phyloP scores from a whole-genome alignment of 2,329 filamentous ascomycete genomes.

The Cryoendolithus antarcticus region DNA sequence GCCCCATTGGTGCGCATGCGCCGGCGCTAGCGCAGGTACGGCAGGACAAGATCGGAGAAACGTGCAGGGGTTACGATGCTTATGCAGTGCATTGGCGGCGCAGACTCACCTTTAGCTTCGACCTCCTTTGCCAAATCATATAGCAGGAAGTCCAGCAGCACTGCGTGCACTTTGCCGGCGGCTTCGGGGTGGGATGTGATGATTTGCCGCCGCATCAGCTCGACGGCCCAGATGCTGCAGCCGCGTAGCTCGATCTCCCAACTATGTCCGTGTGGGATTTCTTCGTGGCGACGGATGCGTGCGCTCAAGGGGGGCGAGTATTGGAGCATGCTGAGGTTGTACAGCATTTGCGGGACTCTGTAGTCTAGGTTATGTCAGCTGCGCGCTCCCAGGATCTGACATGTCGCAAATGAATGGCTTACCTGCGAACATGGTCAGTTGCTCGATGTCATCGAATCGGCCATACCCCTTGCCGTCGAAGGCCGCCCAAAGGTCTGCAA shows the following conservation, averaged over 20 bases:
- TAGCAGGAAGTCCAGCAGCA: slow-evolving; percentile 92
- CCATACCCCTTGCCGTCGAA: slow-evolving; percentile 75
- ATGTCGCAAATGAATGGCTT: slow-evolving; percentile 9
- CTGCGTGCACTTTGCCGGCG: slow-evolving; percentile 54
- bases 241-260: slow-evolving; percentile 86
- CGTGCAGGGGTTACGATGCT: background rate
- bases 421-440: slow-evolving; percentile 92
- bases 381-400: slow-evolving; percentile 2
- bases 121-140: slow-evolving; percentile 88
- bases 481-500: slow-evolving; percentile 92
- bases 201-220: slow-evolving; percentile 76
- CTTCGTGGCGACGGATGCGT: slow-evolving; percentile 51
- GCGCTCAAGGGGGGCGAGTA: slow-evolving; percentile 72
- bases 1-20: too few species aligned
- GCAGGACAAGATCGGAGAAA: too few species aligned
- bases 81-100: too few species aligned
- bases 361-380: slow-evolving; percentile 50
- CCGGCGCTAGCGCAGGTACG: too few species aligned
- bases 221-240: slow-evolving; percentile 92
- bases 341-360: slow-evolving; percentile 84
- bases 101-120: slow-evolving; percentile 40
- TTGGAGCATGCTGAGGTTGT: slow-evolving; percentile 66
- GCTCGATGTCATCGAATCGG: slow-evolving; percentile 77
- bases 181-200: slow-evolving; percentile 56
- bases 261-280: slow-evolving; percentile 56